Base-by-base conservation (phyloP, 805 yeast species). In the Hanseniaspora singularis region DNA sequence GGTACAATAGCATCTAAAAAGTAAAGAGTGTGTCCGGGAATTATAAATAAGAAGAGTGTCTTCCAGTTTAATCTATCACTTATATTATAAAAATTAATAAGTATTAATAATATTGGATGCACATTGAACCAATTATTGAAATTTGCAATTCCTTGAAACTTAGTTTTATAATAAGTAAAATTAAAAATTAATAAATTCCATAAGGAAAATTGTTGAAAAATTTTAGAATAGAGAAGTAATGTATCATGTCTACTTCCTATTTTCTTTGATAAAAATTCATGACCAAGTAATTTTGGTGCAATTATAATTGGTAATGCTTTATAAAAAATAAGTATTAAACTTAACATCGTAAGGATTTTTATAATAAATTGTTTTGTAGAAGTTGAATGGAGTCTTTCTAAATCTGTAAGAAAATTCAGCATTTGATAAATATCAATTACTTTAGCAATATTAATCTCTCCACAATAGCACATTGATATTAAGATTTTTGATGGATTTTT, bases 101-200 rank as follows among this genome's bases (percentile, higher is more conserved):
- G 18, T 16, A 10, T 30, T 1, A 43, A 9, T 19, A 36, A 4
- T 8, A 43, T 37, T 5, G 47, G 40, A 15, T 43, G 47, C 15
- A 36, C 32, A 23, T 36, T 16, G n/a, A 43, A 30, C 47, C 47
- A 43, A 14, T 33, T 33, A 24, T 36, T 30, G 19, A 43, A 22
- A 22, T 43, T 43, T 5, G 36, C 47, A 12, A 22, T 12, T 22
- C 31, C 37, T 16, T 37, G 24, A 27, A 43, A 43, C 36, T 36
- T 30, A 7, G 30, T 20, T 12, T 33, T 18, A 20, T 43, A 43
- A 20, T 43, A 43, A 12, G 22, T 36, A n/a, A 43, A 23, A 16
- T 43, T 43, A 16, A 36, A 12, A 4, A 31, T 43, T 23, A 43
- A 18, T 15, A 43, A 10, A 23, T 43, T 36, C 40, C 40, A 30